These are phyloP conservation scores for Pholiota molesta DNA, from an alignment of 768 basidiomycete species.

Conservation along the genomic window DNA sequence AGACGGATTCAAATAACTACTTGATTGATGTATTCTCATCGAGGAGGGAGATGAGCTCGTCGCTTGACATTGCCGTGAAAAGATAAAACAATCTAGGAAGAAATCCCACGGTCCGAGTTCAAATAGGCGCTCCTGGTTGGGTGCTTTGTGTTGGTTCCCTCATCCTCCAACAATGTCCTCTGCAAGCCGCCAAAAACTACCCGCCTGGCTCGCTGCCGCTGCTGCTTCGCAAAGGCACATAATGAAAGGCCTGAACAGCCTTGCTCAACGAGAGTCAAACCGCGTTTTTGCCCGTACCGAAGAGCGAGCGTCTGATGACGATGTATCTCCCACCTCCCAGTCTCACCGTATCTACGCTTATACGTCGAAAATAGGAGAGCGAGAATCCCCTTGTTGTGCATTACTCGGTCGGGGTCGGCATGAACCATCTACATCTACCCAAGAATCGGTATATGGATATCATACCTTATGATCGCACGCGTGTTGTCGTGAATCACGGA, in stretches of 20 bases:
- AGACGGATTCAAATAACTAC: slow-evolving; percentile 34
- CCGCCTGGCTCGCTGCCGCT: slow-evolving; percentile 35
- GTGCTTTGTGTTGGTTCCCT: too few relatives aligned
- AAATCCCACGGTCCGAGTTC: neutral
- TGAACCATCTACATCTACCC: slow-evolving; percentile 41
- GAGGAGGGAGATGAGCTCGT: slow-evolving; percentile 40
- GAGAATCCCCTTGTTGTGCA: slow-evolving; percentile 38
- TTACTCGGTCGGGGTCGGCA: slow-evolving; percentile 61
- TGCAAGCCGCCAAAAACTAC: slow-evolving; percentile 19
- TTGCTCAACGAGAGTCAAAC: slow-evolving; percentile 37
- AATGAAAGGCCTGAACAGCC: slow-evolving; percentile 32
- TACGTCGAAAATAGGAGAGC: slow-evolving; percentile 1
- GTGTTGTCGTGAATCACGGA: slow-evolving; percentile 53
- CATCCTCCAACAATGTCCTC: neutral
- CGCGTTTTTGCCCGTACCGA: slow-evolving; percentile 32
- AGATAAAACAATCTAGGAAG: slow-evolving; percentile 12
- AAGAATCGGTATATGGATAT: slow-evolving; percentile 77
- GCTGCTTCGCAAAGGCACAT: slow-evolving; percentile 25
- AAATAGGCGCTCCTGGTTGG: too few relatives aligned
- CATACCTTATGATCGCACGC: slow-evolving; percentile 81
- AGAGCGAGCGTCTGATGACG: slow-evolving; percentile 19
- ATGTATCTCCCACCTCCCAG: neutral
- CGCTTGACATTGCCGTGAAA: slow-evolving; percentile 24
- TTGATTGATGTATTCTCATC: slow-evolving; percentile 51
- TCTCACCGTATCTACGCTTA: neutral